Percentiles rank a stretch among this genome's conserved stretches.
Conservation (phyloP, 2,329 filamentous ascomycete species). For the Monosporascus sp. region DNA sequence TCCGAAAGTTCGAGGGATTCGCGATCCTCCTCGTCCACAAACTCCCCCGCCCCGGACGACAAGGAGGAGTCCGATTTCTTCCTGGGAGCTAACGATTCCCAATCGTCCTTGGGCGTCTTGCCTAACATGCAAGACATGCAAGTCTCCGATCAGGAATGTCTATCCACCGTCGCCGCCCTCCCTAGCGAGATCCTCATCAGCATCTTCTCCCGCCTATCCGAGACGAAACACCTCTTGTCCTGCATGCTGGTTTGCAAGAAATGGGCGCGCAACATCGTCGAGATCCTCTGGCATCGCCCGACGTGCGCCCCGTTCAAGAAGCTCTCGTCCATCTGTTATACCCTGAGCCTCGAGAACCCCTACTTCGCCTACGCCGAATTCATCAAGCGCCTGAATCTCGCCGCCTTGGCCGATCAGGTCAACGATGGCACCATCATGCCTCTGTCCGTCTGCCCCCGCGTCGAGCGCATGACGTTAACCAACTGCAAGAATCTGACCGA, state of each 20-base stretch:
- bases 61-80: constrained; percentile 95
- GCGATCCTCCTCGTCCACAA: constrained; percentile 62
- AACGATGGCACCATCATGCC: constrained; percentile 87
- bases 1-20: constrained; percentile 44
- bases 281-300: constrained; percentile 90
- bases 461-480: constrained; percentile 89
- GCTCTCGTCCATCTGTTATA: constrained; percentile 73
- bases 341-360: constrained; percentile 64
- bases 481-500: constrained; percentile 85
- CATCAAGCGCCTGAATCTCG: constrained; percentile 87
- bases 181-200: constrained; percentile 93
- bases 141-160: constrained; percentile 58
- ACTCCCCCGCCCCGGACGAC: constrained; percentile 68
- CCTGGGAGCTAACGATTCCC: constrained; percentile 81
- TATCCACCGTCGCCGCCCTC: constrained; percentile 76
- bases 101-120: constrained; percentile 76
- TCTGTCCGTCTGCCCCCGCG: constrained; percentile 76
- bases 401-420: constrained; percentile 65
- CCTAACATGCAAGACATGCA: constrained; percentile 72
- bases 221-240: constrained; percentile 70
- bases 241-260: constrained; percentile 93
- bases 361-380: constrained; percentile 88
- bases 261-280: constrained; percentile 90
- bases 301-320: constrained; percentile 83
- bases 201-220: constrained; percentile 80